Evolutionary conservation across 441 rosid species (phyloP), one percentile per base, ranked within the genome.

Genomic region (Syzygium malaccense): DNA sequence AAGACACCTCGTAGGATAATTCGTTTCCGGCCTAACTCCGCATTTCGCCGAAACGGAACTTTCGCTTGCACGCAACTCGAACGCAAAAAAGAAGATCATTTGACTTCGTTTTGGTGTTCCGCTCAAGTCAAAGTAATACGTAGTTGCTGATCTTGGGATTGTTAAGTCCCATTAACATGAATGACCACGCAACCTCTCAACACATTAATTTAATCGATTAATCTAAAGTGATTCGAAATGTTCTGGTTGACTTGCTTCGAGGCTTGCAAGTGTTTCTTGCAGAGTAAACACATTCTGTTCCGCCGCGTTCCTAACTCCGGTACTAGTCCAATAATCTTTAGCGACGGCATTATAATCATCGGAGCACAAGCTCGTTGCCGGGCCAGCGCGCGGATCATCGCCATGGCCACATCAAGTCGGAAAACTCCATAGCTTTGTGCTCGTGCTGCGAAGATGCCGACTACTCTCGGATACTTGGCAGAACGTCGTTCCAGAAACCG

Each of bases 331-430:
- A 62, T 2, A 62, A 62, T 62, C 33, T 62, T n/a, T 0, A 0
- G 5, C 3, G 3, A 64, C 11, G 4, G 4, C 19, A 53, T 53
- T 53, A 3, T 14, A 53, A 53, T 53, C 55, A 53, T 14, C 55
- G 4, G 18, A 14, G 17, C 18, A 53, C 18, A 14, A 53, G 55
- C 55, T 53, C 18, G 7, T 64, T 3, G 1, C 37, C 1, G 5
- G 5, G 18, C 19, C 15, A 0, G 5, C 3, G 7, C 30, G 8
- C 11, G 0, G 15, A 12, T 58, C 30, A 13, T 5, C 62, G 3
- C 62, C 30, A 13, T 1, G 6, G 3, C 62, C n/a, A 3, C 62
- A 20, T 57, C 60, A 57, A 0, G 6, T 20, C 5, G 11, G 3
- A 57, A 23, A 57, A 26, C 28, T 23, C 60, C 48, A 45, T 4